Base-by-base conservation (phyloP, 2,329 filamentous ascomycete species). In the Ophiostoma quercus region DNA sequence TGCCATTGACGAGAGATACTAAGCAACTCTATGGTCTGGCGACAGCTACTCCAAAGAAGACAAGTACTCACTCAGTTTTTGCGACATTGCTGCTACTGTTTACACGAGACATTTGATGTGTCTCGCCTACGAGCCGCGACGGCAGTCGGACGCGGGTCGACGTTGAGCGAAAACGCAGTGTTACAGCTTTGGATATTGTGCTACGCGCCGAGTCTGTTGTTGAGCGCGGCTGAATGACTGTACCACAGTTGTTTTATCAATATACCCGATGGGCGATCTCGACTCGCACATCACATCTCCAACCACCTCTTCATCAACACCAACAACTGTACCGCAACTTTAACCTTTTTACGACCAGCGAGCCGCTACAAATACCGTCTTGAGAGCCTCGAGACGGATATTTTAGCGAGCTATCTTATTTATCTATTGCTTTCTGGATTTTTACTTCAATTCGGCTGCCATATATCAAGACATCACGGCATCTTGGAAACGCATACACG, bases 1-100 rank as follows among this genome's bases (percentile, higher is more conserved):
- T 29, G 43, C 71, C 60, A 72, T 73, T 54, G 67, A 67, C 57
- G 72, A 73, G 70, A 41, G 70, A 47, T 39, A 43, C 65, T 66
- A 66, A n/a, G 39, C 16, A 9, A 3, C 34, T 65, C n/a, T 57
- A 11, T 25, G 34, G 11, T 22, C 19, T 65, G 34, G 22, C 57
- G 2, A 34, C 1, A 62, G 25, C 14, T 16, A 22, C 19, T 37
- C 9, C 34, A 19, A 39, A 1, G 11, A 32, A 4, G 62, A 32
- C 25, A n/a, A 62, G 11, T n/a, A 32, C 1, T 19, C 11, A 62
- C 7, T 19, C 3, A 62, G 14, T 8, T n/a, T 22, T 12, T 22
- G 16, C 11, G n/a, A 11, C 32, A 63, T 37, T n/a, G 32, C 2
- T 16, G 16, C 22, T 14, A 7, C 22, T 25, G 22, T 25, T 25